Base-by-base conservation (phyloP, 2,329 filamentous ascomycete genomes). In the Cryphonectria nitschkei region DNA sequence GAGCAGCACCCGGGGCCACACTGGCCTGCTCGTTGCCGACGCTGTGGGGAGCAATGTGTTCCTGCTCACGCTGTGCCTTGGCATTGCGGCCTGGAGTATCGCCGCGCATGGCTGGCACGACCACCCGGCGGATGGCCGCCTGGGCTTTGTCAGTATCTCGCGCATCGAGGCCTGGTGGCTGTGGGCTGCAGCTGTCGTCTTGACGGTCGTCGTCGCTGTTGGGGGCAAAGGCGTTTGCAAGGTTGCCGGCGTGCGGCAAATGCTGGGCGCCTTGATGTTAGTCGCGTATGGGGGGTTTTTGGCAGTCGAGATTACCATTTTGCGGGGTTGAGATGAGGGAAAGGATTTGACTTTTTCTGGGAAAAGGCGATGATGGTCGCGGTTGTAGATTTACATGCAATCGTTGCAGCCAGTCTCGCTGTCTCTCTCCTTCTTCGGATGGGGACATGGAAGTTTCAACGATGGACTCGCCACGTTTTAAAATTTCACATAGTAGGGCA, bases 1-100 rank as follows among this genome's bases (percentile, higher is more conserved):
- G 34, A 85, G 84, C 71, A 83, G 84, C 22, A 78, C 75, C 14
- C 80, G 82, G 19, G 84, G 84, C 5, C 82, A 87, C 26, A 75
- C 77, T 1, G 84, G 84, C 1, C 85, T 88, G 63, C 75, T 88
- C 11, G 83, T 85, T 7, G 86, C 85, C 0, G 87, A 84, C 61
- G 86, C 84, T 3, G 85, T 82, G 0, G 86, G 85, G 5, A 87
- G 85, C 73, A 88, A 88, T 70, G 85, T 88, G 46, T 88, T 88
- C 74, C 77, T 88, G 43, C 77, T 87, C 22, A 83, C 84, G 1
- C 77, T 88, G 4, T 88, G 85, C 74, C 76, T 82, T 22, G 86
- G 84, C 0, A 77, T 84, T 19, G 32, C 68, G 2, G 52, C 71
- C 13, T 72, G 71, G 71, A 72, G 65, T 41, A 62, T 72, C 34